Percentiles rank a stretch among this genome's conserved stretches.
phyloP scores from a whole-genome alignment of 768 basidiomycete species.

The Mycena rosella region DNA sequence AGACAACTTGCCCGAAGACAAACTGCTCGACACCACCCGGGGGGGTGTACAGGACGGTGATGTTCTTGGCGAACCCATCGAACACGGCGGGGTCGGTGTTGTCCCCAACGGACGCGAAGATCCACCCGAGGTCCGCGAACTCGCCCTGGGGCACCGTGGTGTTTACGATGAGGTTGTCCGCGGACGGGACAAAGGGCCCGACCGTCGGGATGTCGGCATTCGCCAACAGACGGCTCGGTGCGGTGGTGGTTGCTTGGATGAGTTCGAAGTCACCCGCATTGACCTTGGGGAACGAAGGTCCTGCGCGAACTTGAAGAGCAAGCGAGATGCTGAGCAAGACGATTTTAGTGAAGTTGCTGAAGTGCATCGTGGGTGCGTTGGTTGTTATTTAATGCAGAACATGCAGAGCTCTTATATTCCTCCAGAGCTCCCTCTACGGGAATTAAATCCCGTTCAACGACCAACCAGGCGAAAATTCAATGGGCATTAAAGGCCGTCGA shows the following conservation, averaged over 20 bases:
- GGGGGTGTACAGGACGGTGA: conserved; percentile 20
- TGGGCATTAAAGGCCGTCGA: conserved; percentile 5
- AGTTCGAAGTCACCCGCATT: conserved; percentile 8
- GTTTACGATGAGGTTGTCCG: conserved; percentile 17
- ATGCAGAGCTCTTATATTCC: conserved; percentile 18
- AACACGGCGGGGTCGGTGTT: conserved; percentile 1
- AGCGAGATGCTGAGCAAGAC: conserved; percentile 14
- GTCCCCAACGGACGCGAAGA: conserved; percentile 13
- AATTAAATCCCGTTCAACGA: conserved; percentile 2
- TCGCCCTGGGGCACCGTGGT: conserved; percentile 13
- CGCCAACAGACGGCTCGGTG: conserved; percentile 5
- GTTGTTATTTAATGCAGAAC: conserved; percentile 18
- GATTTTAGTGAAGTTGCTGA: conserved; percentile 19
- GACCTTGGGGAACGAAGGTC: conserved; percentile 14
- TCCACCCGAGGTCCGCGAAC: conserved; percentile 10
- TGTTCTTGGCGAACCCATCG: conserved; percentile 17
- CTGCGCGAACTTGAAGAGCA: conserved; percentile 16
- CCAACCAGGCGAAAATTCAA: background rate
- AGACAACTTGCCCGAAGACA: conserved; percentile 13
- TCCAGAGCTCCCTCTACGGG: background rate
- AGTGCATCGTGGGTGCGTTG: conserved; percentile 21
- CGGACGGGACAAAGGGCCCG: conserved; percentile 6
- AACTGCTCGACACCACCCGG: conserved; percentile 15
- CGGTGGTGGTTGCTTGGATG: conserved; percentile 10
- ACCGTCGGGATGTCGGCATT: conserved; percentile 7